A percentile compares a stretch with the other conserved stretches of the same genome.
Evolutionary conservation across 1,284 basidiomycete species (phyloP).

Genomic region (Coniferiporia sulphurascens): DNA sequence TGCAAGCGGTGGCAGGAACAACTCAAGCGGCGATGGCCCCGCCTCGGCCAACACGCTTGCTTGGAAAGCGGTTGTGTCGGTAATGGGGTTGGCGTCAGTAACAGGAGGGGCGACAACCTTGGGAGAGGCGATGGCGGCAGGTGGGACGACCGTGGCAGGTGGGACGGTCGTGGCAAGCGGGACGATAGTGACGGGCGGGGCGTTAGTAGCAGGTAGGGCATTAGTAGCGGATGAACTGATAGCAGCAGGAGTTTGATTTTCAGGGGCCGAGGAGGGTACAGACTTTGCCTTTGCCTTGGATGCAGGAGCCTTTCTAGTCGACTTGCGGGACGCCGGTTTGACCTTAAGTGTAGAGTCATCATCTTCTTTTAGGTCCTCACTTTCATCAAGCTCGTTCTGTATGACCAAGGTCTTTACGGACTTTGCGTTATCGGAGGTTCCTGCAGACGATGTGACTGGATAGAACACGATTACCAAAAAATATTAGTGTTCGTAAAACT

Average conservation of each 20-base stretch:
- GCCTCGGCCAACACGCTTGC: conserved; percentile 14
- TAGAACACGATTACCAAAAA: neutral
- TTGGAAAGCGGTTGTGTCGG: neutral
- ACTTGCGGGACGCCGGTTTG: conserved; percentile 17
- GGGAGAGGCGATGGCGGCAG: neutral
- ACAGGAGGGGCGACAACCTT: neutral
- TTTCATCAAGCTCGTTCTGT: neutral
- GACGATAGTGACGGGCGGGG: neutral
- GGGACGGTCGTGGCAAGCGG: too few species aligned
- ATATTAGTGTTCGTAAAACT: neutral
- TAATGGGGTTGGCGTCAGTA: neutral
- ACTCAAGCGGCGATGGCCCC: neutral
- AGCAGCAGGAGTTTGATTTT: too few species aligned
- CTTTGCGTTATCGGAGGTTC: conserved; percentile 1
- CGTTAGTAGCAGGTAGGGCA: neutral
- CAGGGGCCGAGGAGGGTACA: too few species aligned
- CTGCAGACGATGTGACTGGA: neutral
- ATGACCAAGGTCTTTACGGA: neutral
- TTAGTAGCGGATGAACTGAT: neutral
- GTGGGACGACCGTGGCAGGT: too few species aligned
- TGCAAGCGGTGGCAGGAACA: conserved; percentile 17
- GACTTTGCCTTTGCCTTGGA: neutral
- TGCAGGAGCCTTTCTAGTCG: conserved; percentile 11
- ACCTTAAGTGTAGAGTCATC: conserved; percentile 18
- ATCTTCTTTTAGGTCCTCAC: conserved; percentile 18